Conservation (phyloP, 192 early-diverging fungal species). For the Coemansia sp. region DNA sequence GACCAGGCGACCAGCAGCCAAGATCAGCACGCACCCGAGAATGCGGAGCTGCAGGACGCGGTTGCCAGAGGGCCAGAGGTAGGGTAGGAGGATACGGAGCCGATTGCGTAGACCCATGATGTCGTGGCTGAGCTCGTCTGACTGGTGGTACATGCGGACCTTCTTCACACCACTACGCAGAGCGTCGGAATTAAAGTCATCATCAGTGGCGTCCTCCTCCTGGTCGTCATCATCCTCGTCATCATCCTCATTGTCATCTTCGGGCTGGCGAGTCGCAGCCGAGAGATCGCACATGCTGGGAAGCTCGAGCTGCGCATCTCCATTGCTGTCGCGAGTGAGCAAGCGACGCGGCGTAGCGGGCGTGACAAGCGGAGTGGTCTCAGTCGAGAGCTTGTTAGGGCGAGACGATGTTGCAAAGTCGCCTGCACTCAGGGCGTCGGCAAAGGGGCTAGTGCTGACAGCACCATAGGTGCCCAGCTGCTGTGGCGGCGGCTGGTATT, state of each 20-base stretch:
- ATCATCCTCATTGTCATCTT: background rate
- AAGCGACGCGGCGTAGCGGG: slow-evolving; percentile 11
- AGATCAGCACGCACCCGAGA: slow-evolving; percentile 67
- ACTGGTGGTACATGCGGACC: slow-evolving; percentile 57
- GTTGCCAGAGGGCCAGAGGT: slow-evolving; percentile 79
- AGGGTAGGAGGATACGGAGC: slow-evolving; percentile 74
- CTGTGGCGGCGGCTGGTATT: background rate
- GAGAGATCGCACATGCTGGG: slow-evolving; percentile 21
- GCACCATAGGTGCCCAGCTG: slow-evolving; percentile 22
- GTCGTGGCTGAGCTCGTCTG: slow-evolving; percentile 50
- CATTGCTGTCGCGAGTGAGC: slow-evolving; percentile 1
- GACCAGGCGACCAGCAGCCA: slow-evolving; percentile 69
- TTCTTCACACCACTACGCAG: slow-evolving; percentile 54
- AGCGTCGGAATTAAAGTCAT: slow-evolving; percentile 21
- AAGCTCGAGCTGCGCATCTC: slow-evolving; percentile 9
- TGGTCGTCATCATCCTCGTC: slow-evolving; percentile 1
- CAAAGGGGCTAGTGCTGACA: slow-evolving; percentile 9
- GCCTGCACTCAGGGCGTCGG: slow-evolving; percentile 19
- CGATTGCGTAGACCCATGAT: slow-evolving; percentile 57
- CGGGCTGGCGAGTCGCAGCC: background rate
- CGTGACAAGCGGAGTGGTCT: slow-evolving; percentile 35
- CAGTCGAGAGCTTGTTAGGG: slow-evolving; percentile 16
- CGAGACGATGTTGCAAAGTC: slow-evolving; percentile 17
- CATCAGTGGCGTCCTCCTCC: background rate
- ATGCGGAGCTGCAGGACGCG: slow-evolving; percentile 69